These are phyloP conservation scores for Fusarium subglutinans DNA, from an alignment of 2,329 filamentous ascomycete genomes.

Conservation along the genomic window DNA sequence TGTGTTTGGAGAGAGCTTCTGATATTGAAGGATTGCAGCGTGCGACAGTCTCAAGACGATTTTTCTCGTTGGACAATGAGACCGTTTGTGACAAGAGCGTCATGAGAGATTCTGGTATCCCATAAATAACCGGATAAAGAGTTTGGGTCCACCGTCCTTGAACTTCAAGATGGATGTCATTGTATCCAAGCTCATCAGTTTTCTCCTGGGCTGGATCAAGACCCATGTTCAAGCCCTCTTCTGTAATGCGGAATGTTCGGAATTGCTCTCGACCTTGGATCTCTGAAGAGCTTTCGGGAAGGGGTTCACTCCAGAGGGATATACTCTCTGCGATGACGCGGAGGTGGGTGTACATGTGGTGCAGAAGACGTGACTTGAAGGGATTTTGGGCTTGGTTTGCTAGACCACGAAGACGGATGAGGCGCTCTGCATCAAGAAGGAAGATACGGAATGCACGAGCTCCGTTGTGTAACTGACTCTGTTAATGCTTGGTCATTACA, in stretches of 20 bases:
- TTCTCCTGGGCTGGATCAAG: conserved; percentile 43
- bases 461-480: conserved; percentile 24
- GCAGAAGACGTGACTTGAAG: conserved; percentile 53
- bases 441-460: conserved; percentile 34
- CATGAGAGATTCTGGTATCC: conserved; percentile 53
- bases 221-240: conserved; percentile 44
- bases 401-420: conserved; percentile 51
- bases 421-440: conserved; percentile 54
- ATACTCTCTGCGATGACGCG: conserved; percentile 57
- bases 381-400: conserved; percentile 47
- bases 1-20: conserved; percentile 40
- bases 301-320: conserved; percentile 21
- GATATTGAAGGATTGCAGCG: conserved; percentile 38
- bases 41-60: conserved; percentile 40
- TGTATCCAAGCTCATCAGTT: conserved; percentile 51
- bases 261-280: neutral
- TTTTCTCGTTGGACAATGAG: conserved; percentile 54
- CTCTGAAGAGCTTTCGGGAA: neutral
- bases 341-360: conserved; percentile 58
- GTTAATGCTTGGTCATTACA: accelerated
- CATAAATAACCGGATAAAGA: conserved; percentile 56
- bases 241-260: conserved; percentile 44
- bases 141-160: conserved; percentile 52
- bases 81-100: conserved; percentile 53
- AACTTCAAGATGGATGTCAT: conserved; percentile 54